Evolutionary conservation across 768 basidiomycete species (phyloP), one percentile per base, ranked within the genome.

Genomic region (Gloeopeniophorella convolvens): DNA sequence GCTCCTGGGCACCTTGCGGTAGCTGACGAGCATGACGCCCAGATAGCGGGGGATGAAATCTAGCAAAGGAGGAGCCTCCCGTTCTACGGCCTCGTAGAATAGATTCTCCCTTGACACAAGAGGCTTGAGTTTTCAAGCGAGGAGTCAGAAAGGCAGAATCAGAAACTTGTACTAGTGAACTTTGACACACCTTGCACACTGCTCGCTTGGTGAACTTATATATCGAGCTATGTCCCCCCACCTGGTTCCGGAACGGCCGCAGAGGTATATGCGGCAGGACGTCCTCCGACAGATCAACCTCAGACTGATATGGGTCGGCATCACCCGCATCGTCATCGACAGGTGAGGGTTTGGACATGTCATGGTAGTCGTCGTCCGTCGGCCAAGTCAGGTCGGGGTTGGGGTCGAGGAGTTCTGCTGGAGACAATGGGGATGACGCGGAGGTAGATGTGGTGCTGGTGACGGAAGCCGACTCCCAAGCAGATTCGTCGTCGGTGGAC

Each of bases 121-220:
- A 13, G 95, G 95, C 94, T 98, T 39, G 18, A 27, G 8, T 4
- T 42, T 45, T 42, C 15, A 36, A 11, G 34, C 24, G 18, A 31
- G 48, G 41, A 12, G 40, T 56, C 5, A 32, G 31, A 44, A 28
- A 40, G 32, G 18, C 39, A 24, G 20, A 42, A 50, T 13, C 16
- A 45, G 16, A 23, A 12, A 33, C 16, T n/a, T 32, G 7, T 26
- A 16, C 31, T 9, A 11, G 9, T 34, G 35, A 28, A 66, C 86
- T n/a, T n/a, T n/a, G n/a, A n/a, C n/a, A 62, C 60, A 96, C 95
- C 83, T 99, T 99, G 75, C 96, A 99, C 13, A 99, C 93, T 7
- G 96, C 95, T 57, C 93, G 79, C 62, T 91, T 91, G 3, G 94
- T 97, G 59, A 99, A 98, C 63, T 94, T 93, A 70, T 98, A 98